A percentile compares a stretch with the other conserved stretches of the same genome.
These are phyloP conservation scores for Eucalyptus erythrocorys DNA, from an alignment of 345 rosid species.

Conservation along the genomic window DNA sequence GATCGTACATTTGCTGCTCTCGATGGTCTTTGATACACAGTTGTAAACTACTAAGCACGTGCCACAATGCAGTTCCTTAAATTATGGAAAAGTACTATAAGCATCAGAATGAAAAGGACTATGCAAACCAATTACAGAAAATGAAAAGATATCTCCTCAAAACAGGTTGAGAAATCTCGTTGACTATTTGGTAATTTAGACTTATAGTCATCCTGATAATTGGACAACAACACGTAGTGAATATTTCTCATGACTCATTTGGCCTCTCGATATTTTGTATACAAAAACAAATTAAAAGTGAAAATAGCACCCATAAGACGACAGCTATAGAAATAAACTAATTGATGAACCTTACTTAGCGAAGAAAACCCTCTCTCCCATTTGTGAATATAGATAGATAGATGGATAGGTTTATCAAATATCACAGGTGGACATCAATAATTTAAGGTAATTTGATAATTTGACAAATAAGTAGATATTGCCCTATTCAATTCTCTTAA, in stretches of 20 bases:
- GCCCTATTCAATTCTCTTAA: too few species aligned
- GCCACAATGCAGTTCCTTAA: neutral
- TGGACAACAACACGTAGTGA: neutral
- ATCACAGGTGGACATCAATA: neutral
- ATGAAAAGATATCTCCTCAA: neutral
- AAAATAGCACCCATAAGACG: neutral
- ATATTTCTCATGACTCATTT: fast-evolving
- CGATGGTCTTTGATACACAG: neutral
- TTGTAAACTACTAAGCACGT: neutral
- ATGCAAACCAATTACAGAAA: too few species aligned
- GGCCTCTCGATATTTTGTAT: neutral
- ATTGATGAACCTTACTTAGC: too few species aligned
- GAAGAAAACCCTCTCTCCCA: neutral
- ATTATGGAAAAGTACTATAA: too few species aligned
- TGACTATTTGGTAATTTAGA: fast-evolving
- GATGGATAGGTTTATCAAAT: neutral
- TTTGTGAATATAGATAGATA: neutral
- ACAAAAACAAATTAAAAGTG: too few species aligned
- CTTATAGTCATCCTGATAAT: neutral
- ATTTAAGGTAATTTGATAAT: neutral
- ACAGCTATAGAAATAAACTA: too few species aligned
- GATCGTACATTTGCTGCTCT: neutral
- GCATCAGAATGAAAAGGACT: too few species aligned
- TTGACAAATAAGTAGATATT: neutral
- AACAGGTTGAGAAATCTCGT: neutral